Conservation (phyloP, 176 grass and related monocot genomes). For the Tillandsia fasciculata region DNA sequence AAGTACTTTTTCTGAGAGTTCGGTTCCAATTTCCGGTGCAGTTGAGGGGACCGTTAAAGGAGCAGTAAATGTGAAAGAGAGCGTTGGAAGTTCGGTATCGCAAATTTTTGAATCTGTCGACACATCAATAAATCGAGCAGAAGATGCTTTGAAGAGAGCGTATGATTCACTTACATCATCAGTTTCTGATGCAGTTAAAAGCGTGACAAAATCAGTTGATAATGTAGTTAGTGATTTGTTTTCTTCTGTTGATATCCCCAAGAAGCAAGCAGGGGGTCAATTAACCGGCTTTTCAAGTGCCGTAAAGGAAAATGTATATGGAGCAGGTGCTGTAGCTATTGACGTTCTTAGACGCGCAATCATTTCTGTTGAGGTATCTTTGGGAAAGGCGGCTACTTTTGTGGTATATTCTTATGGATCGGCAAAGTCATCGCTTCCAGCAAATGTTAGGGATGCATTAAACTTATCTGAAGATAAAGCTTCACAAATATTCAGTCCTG, state of each 20-base stretch:
- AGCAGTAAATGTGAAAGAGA: slow-evolving; percentile 13
- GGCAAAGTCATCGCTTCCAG: slow-evolving; percentile 59
- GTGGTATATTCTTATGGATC: slow-evolving; percentile 66
- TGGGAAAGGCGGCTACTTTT: slow-evolving; percentile 45
- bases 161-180: slow-evolving; percentile 55
- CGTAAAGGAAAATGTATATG: slow-evolving; percentile 48
- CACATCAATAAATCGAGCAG: slow-evolving; percentile 52
- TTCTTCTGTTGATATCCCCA: slow-evolving; percentile 44
- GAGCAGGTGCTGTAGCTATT: slow-evolving; percentile 34
- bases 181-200: slow-evolving; percentile 44
- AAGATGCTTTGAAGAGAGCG: slow-evolving; percentile 61
- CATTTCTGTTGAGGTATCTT: slow-evolving; percentile 46
- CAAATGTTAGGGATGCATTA: slow-evolving; percentile 55
- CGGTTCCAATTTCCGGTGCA: slow-evolving; percentile 8
- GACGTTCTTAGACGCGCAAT: slow-evolving; percentile 57
- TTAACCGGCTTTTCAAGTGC: slow-evolving; percentile 28
- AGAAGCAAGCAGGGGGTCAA: slow-evolving; percentile 40
- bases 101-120: slow-evolving; percentile 46
- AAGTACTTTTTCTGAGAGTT: slow-evolving; percentile 2
- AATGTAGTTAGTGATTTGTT: slow-evolving; percentile 32
- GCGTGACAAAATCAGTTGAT: slow-evolving; percentile 48
- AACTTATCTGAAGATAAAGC: slow-evolving; percentile 79
- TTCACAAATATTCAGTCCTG: slow-evolving; percentile 38
- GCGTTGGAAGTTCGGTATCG: slow-evolving; percentile 21
- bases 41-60: slow-evolving; percentile 1